Evolutionary conservation across 371 early-diverging fungal species (phyloP).

Genomic region (Caulochytrium protostelioides): DNA sequence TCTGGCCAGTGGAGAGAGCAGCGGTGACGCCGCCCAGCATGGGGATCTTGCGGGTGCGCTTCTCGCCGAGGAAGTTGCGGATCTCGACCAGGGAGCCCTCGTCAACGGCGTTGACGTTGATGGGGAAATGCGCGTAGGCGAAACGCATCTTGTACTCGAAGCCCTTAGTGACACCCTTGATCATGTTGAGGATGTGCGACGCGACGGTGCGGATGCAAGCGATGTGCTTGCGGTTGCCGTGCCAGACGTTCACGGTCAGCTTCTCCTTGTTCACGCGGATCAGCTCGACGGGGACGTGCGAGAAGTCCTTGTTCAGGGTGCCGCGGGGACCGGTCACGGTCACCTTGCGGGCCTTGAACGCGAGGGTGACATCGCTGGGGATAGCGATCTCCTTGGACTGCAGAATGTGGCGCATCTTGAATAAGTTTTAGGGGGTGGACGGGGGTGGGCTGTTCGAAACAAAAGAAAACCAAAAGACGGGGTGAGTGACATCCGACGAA

Average conservation of each 20-base stretch:
- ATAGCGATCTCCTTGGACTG: too few relatives aligned
- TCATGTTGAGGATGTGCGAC: conserved; percentile 93
- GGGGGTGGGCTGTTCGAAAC: too few relatives aligned
- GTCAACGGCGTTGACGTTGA: conserved; percentile 83
- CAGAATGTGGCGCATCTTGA: too few relatives aligned
- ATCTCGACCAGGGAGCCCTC: conserved; percentile 73
- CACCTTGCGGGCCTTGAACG: conserved; percentile 18
- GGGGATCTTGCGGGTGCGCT: conserved; percentile 67
- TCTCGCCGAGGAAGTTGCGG: conserved; percentile 99
- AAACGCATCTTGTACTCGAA: conserved; percentile 99
- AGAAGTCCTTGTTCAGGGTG: conserved; percentile 67
- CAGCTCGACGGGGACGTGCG: conserved; percentile 87
- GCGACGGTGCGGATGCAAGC: conserved; percentile 95
- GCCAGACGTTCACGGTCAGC: conserved; percentile 81
- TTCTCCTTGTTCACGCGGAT: conserved; percentile 42
- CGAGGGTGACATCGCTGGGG: conserved; percentile 10
- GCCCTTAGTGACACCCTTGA: conserved; percentile 97
- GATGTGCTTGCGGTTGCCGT: conserved; percentile 93
- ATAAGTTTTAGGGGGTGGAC: too few relatives aligned
- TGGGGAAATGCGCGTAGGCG: conserved; percentile 99
- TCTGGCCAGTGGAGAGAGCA: conserved; percentile 59
- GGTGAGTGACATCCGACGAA: too few relatives aligned
- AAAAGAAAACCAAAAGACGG: too few relatives aligned
- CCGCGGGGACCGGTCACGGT: conserved; percentile 52
- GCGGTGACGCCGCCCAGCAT: conserved; percentile 84